Base-by-base conservation (phyloP, 768 basidiomycete genomes). In the Coprinopsis cinerea region DNA sequence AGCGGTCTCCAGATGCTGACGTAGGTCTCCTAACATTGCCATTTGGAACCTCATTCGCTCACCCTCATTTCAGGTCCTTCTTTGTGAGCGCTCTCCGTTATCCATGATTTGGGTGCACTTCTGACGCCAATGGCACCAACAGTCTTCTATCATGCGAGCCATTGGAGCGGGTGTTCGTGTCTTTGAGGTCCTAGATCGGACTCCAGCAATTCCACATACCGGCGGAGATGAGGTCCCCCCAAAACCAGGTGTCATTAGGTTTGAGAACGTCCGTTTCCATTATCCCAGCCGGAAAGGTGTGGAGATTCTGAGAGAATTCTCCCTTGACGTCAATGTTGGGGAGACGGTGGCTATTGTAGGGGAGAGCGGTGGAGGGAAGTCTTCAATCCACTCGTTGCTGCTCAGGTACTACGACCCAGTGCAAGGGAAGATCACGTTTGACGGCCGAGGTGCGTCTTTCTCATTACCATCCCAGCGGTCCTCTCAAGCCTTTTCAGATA, bases 71-170 rank as follows among this genome's bases (percentile, higher is more conserved):
- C 51, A 78, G 77, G 15, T 72, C 76, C 6, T 79, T 78, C 54
- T 78, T 75, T 53, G 75, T 79, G 63, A 47, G 75, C 63, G 14
- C 25, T 42, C 22, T 37, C 22, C n/a, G n/a, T 71, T 73, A 50
- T 68, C 69, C 28, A 0, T 17, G 26, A 17, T 41, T 28, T 27
- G 10, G 9, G 11, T 17, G n/a, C n/a, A n/a, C n/a, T n/a, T n/a
- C n/a, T n/a, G n/a, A n/a, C n/a, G n/a, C n/a, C n/a, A n/a, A n/a
- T n/a, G n/a, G n/a, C n/a, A n/a, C n/a, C 7, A 17, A 7, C 18
- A 91, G 88, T 80, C 90, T 9, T 93, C 92, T 34, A 84, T 98
- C 48, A 98, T 98, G 95, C 91, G 92, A 47, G 95, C 91, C 47
- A 83, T 97, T 44, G 95, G 95, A 49, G 94, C 95, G 1, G 91